Evolutionary conservation across 805 yeast species (phyloP), one percentile per base, ranked within the genome.

Genomic region (Saccharomycopsis babjevae): DNA sequence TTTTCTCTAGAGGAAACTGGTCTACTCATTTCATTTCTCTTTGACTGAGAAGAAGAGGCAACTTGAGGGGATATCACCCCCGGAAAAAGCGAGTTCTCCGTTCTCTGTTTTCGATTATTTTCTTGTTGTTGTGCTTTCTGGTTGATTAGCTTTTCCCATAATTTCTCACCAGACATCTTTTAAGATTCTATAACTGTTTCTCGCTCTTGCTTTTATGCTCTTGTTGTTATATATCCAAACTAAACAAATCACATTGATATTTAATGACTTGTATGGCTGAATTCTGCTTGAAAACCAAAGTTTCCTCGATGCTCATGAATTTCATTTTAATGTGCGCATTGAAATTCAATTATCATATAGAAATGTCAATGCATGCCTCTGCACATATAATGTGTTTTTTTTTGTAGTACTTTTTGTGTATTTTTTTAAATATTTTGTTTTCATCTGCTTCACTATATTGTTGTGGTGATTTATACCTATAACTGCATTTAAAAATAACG

Each of bases 1-100:
- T 89, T 88, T 58, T 70, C 72, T 15, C 85, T 72, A 2, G 52
- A 6, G 10, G 32, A 25, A 7, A 46, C 32, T 20, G 52, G 52
- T 15, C 56, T 36, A 7, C 38, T n/a, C 16, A 28, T 38, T 7
- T 56, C 36, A 8, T 43, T 38, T 15, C 30, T 28, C 10, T 13
- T 34, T 5, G 60, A 32, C 15, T 25, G 6, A 5, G 59, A 57
- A 4, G 52, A 16, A 5, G 54, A 30, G 15, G 61, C 57, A 54
- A 61, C 22, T 50, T 60, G 65, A 7, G 59, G 40, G 4, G 63
- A 60, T 18, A 50, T 50, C n/a, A 57, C 50, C 11, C 60, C 61
- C 4, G 63, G 63, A 25, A 62, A 62, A 13, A 60, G 39, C 2
- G 61, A 46, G 52, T 46, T 18, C 16, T 28, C 18, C 3, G 32